A percentile compares a stretch with the other conserved stretches of the same genome.
These are phyloP conservation scores for Rubroshorea leprosula DNA, from an alignment of 345 rosid species.

Conservation along the genomic window DNA sequence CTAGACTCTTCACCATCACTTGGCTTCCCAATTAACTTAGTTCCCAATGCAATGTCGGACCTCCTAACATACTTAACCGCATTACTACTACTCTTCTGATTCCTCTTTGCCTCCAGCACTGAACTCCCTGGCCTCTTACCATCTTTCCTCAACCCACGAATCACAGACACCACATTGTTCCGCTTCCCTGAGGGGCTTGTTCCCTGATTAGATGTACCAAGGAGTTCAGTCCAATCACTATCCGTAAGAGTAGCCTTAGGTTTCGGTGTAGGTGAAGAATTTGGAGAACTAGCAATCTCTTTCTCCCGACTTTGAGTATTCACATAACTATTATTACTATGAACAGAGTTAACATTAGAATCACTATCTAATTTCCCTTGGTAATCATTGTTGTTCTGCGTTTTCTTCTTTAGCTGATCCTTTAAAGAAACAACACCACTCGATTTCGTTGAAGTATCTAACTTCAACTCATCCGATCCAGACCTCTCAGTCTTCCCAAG, in stretches of 20 bases:
- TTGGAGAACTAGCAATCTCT: conserved; percentile 23
- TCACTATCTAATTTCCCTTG: conserved; percentile 43
- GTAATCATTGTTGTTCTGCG: conserved; percentile 33
- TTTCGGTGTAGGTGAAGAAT: conserved; percentile 23
- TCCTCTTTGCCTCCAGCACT: conserved; percentile 45
- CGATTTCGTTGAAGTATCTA: conserved; percentile 39
- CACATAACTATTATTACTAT: conserved; percentile 18
- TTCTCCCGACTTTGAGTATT: conserved; percentile 23
- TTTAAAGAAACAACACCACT: conserved; percentile 60
- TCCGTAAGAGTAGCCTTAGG: conserved; percentile 54
- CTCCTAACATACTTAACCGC: conserved; percentile 25
- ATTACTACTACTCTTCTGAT: conserved; percentile 29
- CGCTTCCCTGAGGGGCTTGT: conserved; percentile 26
- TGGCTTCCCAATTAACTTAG: conserved; percentile 41
- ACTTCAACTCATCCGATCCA: conserved; percentile 40
- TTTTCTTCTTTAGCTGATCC: conserved; percentile 72
- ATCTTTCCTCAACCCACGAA: conserved; percentile 44
- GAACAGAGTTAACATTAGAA: conserved; percentile 16
- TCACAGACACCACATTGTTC: conserved; percentile 35
- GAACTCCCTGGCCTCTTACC: conserved; percentile 37
- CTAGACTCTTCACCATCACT: conserved; percentile 47
- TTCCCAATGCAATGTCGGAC: conserved; percentile 20
- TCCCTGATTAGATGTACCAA: conserved; percentile 43
- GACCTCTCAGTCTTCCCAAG: conserved; percentile 62
- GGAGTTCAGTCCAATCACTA: conserved; percentile 83